Conservation (phyloP, 371 early-diverging fungal genomes). For the Enterocytospora artemiae region DNA sequence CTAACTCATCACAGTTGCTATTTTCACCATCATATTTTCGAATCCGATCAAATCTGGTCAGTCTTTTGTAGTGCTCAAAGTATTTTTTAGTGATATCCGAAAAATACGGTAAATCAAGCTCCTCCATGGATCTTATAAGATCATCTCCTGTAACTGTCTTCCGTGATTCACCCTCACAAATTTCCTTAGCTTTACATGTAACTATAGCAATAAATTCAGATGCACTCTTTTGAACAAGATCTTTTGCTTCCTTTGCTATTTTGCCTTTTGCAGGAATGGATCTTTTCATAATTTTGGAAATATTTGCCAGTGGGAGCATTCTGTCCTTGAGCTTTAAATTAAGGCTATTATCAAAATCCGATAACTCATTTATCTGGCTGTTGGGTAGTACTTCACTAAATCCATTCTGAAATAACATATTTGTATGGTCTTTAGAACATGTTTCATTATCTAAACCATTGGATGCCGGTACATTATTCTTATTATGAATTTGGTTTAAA, state of each 20-base stretch:
- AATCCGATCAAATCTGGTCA: no score
- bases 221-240: conserved; percentile 91
- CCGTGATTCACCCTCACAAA: conserved; percentile 68
- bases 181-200: conserved; percentile 70
- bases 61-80: conserved; percentile 73
- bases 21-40: no score
- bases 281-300: conserved; percentile 93
- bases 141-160: conserved; percentile 99
- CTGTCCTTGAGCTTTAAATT: conserved; percentile 64
- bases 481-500: no score
- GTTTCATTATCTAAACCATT: no score
- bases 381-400: no score
- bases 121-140: conserved; percentile 92
- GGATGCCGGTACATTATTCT: no score
- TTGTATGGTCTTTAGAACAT: no score
- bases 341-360: conserved; percentile 5
- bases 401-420: no score
- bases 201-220: conserved; percentile 97
- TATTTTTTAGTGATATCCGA: conserved; percentile 80
- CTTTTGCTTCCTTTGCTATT: conserved; percentile 94
- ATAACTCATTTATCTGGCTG: no score
- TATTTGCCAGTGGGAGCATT: conserved; percentile 80
- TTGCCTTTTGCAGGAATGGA: conserved; percentile 91
- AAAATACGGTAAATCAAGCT: conserved; percentile 91
- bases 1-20: no score